phyloP scores from a whole-genome alignment of 305 asterid genomes.

The Striga hermonthica region DNA sequence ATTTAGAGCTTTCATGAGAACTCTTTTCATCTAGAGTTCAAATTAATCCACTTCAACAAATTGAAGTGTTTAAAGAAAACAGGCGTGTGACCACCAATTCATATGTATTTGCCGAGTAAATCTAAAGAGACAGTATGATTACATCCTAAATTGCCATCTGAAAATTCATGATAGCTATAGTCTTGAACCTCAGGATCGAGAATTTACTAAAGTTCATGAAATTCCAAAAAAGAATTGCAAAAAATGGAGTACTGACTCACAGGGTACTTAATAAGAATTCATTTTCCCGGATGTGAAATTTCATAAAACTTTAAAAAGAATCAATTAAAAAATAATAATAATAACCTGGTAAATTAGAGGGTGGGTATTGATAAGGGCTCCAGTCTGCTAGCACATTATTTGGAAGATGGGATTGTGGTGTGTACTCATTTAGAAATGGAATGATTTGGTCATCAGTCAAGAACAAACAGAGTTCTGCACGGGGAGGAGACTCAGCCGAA shows the following conservation, averaged over 20 bases:
- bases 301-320: too few species aligned
- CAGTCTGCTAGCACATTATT: background rate
- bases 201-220: background rate
- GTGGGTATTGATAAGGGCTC: slow-evolving; percentile 9
- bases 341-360: slow-evolving; percentile 7
- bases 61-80: too few species aligned
- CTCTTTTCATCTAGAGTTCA: too few species aligned
- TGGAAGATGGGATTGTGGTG: background rate
- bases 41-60: too few species aligned
- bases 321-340: background rate
- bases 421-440: too few species aligned
- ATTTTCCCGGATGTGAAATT: background rate
- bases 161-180: background rate
- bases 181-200: background rate
- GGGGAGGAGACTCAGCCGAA: too few species aligned
- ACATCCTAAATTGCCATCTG: background rate
- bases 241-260: background rate
- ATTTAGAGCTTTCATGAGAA: too few species aligned
- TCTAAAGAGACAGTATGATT: too few species aligned
- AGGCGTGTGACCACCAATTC: too few species aligned
- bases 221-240: background rate
- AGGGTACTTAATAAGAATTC: background rate
- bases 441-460: too few species aligned
- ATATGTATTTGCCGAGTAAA: too few species aligned
- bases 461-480: too few species aligned